A percentile compares a stretch with the other conserved stretches of the same genome.
Evolutionary conservation across 2,329 filamentous ascomycete genomes (phyloP).

Genomic region (Diaporthe citri): DNA sequence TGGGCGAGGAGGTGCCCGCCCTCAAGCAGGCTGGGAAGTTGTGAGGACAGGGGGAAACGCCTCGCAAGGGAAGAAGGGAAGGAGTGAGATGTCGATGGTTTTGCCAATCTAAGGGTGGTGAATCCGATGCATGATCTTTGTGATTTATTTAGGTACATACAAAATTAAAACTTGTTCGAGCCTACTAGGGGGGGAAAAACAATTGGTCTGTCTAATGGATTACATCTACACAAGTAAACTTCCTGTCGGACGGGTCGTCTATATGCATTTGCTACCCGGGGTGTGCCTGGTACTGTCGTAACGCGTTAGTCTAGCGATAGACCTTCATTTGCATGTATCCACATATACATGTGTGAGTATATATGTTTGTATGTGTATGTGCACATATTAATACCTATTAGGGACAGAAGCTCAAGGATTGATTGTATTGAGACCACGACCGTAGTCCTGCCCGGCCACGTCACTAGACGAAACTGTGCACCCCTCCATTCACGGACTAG

Average conservation of each 20-base stretch:
- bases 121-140: background rate
- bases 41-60: background rate
- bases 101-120: background rate
- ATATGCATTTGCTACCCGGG: background rate
- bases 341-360: too few relatives aligned
- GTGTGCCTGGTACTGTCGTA: background rate
- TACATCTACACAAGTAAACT: background rate
- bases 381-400: background rate
- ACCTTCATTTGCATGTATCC: background rate
- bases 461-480: background rate
- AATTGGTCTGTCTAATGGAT: too few relatives aligned
- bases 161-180: background rate
- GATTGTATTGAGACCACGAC: background rate
- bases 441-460: background rate
- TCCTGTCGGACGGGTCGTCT: too few relatives aligned
- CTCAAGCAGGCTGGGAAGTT: conserved; percentile 49
- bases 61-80: background rate
- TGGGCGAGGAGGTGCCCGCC: conserved; percentile 82
- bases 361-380: too few relatives aligned
- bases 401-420: background rate
- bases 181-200: background rate
- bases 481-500: background rate
- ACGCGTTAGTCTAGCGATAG: background rate
- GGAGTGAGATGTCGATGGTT: background rate
- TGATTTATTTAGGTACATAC: background rate